Conservation (phyloP, 768 basidiomycete genomes). For the Coprinopsis cinerea region DNA sequence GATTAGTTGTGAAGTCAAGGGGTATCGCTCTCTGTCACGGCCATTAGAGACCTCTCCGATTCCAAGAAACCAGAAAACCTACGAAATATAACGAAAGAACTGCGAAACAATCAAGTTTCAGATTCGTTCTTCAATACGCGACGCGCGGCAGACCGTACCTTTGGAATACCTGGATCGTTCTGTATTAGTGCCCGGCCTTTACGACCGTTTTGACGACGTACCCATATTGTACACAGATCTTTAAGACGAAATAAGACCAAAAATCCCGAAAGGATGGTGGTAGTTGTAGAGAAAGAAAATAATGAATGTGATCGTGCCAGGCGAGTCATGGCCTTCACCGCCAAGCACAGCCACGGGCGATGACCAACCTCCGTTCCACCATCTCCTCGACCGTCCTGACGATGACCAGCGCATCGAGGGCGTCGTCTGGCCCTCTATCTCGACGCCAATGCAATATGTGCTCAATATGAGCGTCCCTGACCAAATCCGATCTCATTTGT, state of each 20-base stretch:
- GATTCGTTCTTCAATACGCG: slow-evolving; percentile 1
- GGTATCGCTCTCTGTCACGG: slow-evolving; percentile 81
- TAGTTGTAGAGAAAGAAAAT: background rate
- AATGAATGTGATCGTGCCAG: background rate
- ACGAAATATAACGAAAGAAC: slow-evolving; percentile 98
- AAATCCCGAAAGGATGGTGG: slow-evolving; percentile 8
- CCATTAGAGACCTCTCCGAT: background rate
- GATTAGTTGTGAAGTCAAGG: slow-evolving; percentile 95
- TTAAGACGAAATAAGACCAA: background rate
- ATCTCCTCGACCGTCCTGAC: no score
- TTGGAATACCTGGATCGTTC: slow-evolving; percentile 49
- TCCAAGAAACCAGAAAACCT: slow-evolving; percentile 23
- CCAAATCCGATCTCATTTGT: no score
- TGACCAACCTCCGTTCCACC: slow-evolving; percentile 1
- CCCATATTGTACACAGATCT: slow-evolving; percentile 10
- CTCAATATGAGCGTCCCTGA: no score
- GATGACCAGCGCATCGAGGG: background rate
- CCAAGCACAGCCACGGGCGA: slow-evolving; percentile 5
- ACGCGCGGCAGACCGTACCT: slow-evolving; percentile 36
- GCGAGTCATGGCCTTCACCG: background rate
- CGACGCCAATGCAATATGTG: background rate
- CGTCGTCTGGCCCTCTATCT: no score
- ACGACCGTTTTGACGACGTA: slow-evolving; percentile 6
- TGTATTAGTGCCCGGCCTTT: background rate
- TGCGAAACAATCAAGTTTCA: slow-evolving; percentile 26